A percentile compares a stretch with the other conserved stretches of the same genome.
These are phyloP conservation scores for Akebia trifoliata DNA, from an alignment of 164 flowering plant genomes.

Conservation along the genomic window DNA sequence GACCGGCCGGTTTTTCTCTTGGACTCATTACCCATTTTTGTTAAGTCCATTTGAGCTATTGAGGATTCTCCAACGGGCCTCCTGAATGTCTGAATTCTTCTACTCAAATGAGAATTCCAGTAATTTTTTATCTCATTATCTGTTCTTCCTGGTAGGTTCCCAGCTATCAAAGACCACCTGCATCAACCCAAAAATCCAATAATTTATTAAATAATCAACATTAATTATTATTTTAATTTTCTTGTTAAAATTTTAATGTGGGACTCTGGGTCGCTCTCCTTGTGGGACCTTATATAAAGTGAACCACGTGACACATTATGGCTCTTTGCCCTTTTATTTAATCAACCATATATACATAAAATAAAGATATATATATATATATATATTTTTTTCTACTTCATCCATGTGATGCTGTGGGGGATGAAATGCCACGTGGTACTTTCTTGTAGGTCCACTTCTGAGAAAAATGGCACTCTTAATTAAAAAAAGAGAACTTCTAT, in stretches of 20 bases:
- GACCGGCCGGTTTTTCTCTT: slow-evolving; percentile 35
- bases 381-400: no score
- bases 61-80: slow-evolving; percentile 14
- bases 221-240: background rate
- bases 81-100: slow-evolving; percentile 48
- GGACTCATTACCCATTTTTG: background rate
- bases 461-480: no score
- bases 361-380: no score
- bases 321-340: no score
- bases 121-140: slow-evolving; percentile 86
- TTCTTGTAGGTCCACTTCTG: no score
- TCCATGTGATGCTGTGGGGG: no score
- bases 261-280: background rate
- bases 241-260: background rate
- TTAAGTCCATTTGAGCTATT: slow-evolving; percentile 11
- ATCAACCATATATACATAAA: no score
- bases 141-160: slow-evolving; percentile 71
- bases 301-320: no score
- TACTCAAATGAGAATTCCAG: slow-evolving; percentile 78
- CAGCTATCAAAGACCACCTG: slow-evolving; percentile 84
- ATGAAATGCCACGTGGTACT: no score
- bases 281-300: no score
- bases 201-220: background rate
- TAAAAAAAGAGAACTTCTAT: no score
- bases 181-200: background rate